Conservation (phyloP, 306 rosid genomes). For the Cicer chorassanicum region DNA sequence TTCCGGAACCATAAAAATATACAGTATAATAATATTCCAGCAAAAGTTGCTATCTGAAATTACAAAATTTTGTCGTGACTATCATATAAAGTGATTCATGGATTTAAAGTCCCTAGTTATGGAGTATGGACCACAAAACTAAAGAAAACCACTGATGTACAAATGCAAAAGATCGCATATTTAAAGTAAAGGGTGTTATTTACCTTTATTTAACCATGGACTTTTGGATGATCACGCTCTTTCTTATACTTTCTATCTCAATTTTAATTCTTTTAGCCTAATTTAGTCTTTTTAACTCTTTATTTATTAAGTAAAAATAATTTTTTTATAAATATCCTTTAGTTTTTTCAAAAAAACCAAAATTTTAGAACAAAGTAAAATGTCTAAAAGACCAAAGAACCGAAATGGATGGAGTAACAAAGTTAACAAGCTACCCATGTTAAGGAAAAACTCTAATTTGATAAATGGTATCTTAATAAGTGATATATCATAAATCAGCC, state of each 20-base stretch:
- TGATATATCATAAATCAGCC: neutral
- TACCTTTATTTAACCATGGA: constrained; percentile 49
- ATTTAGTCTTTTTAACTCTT: too few species aligned
- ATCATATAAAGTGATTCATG: neutral
- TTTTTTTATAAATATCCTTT: too few species aligned
- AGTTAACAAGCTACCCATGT: constrained; percentile 38
- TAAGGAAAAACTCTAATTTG: constrained; percentile 38
- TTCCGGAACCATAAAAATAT: too few species aligned
- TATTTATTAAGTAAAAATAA: too few species aligned
- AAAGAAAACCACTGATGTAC: constrained; percentile 25
- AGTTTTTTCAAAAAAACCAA: too few species aligned
- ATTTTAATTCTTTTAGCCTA: too few species aligned
- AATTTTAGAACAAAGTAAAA: too few species aligned
- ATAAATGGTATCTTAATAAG: neutral
- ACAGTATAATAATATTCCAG: too few species aligned
- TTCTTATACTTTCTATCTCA: neutral
- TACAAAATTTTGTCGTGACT: neutral
- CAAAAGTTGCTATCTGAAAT: neutral
- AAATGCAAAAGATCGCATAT: constrained; percentile 19
- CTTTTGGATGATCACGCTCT: constrained; percentile 37
- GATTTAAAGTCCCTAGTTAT: neutral
- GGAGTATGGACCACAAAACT: constrained; percentile 45
- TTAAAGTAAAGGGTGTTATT: neutral
- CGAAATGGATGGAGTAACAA: neutral
- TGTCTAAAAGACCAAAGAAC: too few species aligned